Conservation (phyloP, 805 yeast genomes). For the Kuraishia hungarica region DNA sequence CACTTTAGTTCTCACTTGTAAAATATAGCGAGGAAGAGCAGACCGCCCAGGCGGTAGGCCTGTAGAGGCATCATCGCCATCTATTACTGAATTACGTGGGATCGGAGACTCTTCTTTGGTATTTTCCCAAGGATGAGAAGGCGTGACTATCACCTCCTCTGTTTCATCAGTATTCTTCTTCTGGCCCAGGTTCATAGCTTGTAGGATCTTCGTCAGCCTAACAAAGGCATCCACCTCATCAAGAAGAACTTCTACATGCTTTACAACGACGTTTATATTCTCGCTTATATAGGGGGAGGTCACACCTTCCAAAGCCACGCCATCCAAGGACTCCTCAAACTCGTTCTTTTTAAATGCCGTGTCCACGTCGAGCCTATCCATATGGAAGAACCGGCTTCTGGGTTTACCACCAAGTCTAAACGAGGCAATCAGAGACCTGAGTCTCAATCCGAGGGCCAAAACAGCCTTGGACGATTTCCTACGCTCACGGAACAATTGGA, state of each 20-base stretch:
- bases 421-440: not conserved
- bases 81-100: too few relatives aligned
- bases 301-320: not conserved
- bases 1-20: not conserved
- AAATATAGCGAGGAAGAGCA: not conserved
- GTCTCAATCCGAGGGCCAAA: not conserved
- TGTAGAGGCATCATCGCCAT: not conserved
- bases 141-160: not conserved
- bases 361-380: not conserved
- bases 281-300: not conserved
- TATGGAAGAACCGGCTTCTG: not conserved
- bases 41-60: not conserved
- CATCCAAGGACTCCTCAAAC: not conserved
- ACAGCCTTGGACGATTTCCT: not conserved
- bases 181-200: not conserved
- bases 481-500: not conserved
- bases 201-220: not conserved
- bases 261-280: not conserved
- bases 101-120: too few relatives aligned
- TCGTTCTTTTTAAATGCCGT: not conserved
- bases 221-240: constrained; percentile 1
- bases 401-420: not conserved
- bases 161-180: too few relatives aligned
- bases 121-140: too few relatives aligned
- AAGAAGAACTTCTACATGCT: not conserved